Conservation (phyloP, 2,329 filamentous ascomycete species). For the Phaeosphaeria sp. region DNA sequence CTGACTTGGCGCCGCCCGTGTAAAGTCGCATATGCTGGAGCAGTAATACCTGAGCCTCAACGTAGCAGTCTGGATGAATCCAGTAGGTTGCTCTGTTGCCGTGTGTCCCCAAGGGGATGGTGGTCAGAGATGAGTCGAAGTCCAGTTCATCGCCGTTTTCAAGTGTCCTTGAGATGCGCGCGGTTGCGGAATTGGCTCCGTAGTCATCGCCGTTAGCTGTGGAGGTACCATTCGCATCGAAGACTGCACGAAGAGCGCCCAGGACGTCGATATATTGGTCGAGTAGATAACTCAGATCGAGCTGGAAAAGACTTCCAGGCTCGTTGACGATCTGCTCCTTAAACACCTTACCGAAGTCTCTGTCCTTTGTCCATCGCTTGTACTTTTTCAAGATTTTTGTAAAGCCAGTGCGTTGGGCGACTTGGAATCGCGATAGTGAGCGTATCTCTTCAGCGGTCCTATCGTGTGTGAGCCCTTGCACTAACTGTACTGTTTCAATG, state of each 20-base stretch:
- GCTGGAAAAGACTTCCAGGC: slow-evolving; percentile 74
- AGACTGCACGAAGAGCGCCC: slow-evolving; percentile 53
- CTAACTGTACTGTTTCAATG: not conserved
- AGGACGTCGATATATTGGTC: slow-evolving; percentile 58
- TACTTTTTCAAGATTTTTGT: slow-evolving; percentile 88
- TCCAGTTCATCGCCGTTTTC: slow-evolving; percentile 52
- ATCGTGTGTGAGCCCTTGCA: slow-evolving; percentile 17
- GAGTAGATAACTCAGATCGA: slow-evolving; percentile 65
- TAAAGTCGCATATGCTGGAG: slow-evolving; percentile 57
- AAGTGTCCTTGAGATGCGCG: slow-evolving; percentile 49
- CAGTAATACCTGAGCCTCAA: slow-evolving; percentile 61
- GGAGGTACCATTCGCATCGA: slow-evolving; percentile 43
- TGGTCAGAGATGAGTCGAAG: slow-evolving; percentile 59
- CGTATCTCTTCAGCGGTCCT: slow-evolving; percentile 75
- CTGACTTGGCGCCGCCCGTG: slow-evolving; percentile 25
- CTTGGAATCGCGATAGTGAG: slow-evolving; percentile 73
- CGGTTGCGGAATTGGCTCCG: slow-evolving; percentile 33
- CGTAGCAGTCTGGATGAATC: slow-evolving; percentile 61
- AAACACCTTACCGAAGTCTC: slow-evolving; percentile 69
- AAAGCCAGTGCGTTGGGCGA: slow-evolving; percentile 77
- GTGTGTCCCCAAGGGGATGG: slow-evolving; percentile 54
- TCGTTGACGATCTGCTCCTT: slow-evolving; percentile 69
- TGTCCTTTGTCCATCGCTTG: slow-evolving; percentile 83
- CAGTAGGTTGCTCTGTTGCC: slow-evolving; percentile 60
- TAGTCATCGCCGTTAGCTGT: slow-evolving; percentile 14